These are phyloP conservation scores for Lunasporangiospora selenospora DNA, from an alignment of 192 early-diverging fungal genomes.

Conservation along the genomic window DNA sequence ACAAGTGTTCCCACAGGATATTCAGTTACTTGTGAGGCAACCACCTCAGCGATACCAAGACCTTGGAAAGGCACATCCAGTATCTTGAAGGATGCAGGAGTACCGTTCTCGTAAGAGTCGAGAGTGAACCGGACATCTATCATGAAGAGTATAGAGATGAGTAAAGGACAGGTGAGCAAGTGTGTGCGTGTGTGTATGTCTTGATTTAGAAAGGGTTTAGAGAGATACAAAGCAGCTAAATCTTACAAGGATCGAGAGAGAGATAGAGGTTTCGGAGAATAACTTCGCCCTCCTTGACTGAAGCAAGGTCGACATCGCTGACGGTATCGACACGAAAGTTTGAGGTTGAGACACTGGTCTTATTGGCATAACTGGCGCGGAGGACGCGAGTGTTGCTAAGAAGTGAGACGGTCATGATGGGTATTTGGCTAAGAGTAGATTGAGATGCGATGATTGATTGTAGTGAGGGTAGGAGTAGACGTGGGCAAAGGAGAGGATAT, in stretches of 20 bases:
- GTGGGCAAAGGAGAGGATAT: not conserved
- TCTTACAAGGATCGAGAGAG: slow-evolving; percentile 74
- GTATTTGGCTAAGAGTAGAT: too few relatives aligned
- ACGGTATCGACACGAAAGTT: slow-evolving; percentile 27
- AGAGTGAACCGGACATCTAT: slow-evolving; percentile 30
- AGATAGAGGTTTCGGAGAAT: slow-evolving; percentile 71
- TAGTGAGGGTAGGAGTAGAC: not conserved
- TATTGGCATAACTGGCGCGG: slow-evolving; percentile 41
- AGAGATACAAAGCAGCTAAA: not conserved
- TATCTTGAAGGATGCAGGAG: slow-evolving; percentile 1
- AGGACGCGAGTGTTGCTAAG: slow-evolving; percentile 33
- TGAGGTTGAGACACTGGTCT: slow-evolving; percentile 13
- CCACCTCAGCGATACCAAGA: slow-evolving; percentile 48
- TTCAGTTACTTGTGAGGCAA: slow-evolving; percentile 51
- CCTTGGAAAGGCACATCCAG: slow-evolving; percentile 12
- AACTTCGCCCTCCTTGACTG: slow-evolving; percentile 52
- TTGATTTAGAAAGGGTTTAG: not conserved
- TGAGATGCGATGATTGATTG: too few relatives aligned
- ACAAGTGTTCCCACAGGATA: slow-evolving; percentile 69
- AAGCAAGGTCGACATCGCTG: slow-evolving; percentile 32
- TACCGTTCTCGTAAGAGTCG: slow-evolving; percentile 6
- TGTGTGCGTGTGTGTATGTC: not conserved
- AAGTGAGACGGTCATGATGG: slow-evolving; percentile 8
- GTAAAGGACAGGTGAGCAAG: not conserved
- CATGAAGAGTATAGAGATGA: too few relatives aligned